phyloP scores from a whole-genome alignment of 2,329 filamentous ascomycete genomes.

The Juglanconis oblonga region DNA sequence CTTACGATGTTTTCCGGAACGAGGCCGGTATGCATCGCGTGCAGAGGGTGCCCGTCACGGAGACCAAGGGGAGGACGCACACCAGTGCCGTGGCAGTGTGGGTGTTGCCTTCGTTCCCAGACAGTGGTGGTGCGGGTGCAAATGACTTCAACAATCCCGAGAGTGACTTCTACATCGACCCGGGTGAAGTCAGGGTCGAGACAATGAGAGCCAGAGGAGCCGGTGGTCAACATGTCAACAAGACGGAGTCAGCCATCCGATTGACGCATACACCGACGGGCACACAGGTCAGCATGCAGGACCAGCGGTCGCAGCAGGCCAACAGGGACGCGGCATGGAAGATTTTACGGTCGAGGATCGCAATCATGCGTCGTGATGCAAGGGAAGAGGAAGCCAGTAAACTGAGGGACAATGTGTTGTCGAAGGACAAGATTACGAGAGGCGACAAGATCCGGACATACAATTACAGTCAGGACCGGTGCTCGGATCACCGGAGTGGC shows the following conservation, averaged over 20 bases:
- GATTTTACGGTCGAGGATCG: conserved; percentile 76
- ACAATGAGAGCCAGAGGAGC: conserved; percentile 91
- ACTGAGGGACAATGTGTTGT: conserved; percentile 74
- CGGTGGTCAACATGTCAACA: conserved; percentile 97
- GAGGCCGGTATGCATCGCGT: conserved; percentile 96
- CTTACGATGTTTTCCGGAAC: conserved; percentile 77
- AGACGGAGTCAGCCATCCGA: conserved; percentile 92
- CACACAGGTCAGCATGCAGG: conserved; percentile 87
- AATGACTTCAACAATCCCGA: conserved; percentile 74
- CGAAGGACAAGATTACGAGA: conserved; percentile 77
- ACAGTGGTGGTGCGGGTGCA: conserved; percentile 43
- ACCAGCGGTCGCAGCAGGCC: conserved; percentile 82
- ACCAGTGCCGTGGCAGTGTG: conserved; percentile 91
- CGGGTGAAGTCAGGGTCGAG: conserved; percentile 77
- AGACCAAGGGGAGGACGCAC: conserved; percentile 86
- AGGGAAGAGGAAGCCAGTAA: conserved; percentile 76
- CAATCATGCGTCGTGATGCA: conserved; percentile 74
- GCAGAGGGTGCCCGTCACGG: conserved; percentile 87
- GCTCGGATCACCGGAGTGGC: conserved; percentile 84
- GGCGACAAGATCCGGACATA: conserved; percentile 95
- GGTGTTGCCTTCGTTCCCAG: conserved; percentile 81
- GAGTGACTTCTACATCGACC: conserved; percentile 88
- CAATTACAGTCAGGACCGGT: conserved; percentile 72
- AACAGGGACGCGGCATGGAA: conserved; percentile 89
- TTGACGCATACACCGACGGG: conserved; percentile 88